Conservation (phyloP, 2,329 filamentous ascomycete species). For the Cordyceps pruinosa region DNA sequence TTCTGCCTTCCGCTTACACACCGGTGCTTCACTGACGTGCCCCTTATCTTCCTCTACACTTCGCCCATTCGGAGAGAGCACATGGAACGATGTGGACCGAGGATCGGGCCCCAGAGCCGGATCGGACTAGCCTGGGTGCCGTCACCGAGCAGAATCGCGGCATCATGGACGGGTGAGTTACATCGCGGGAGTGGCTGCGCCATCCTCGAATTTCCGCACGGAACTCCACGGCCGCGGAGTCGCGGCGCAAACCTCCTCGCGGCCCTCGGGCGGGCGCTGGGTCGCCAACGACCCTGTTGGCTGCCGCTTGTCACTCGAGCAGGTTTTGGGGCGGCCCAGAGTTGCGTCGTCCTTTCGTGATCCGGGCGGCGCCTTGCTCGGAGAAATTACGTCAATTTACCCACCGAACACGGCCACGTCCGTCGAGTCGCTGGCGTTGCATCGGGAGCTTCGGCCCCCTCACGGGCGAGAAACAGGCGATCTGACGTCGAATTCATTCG, state of each 20-base stretch:
- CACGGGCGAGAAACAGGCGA: too few relatives aligned
- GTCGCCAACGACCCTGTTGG: too few relatives aligned
- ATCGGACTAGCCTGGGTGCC: background rate
- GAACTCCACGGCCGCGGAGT: background rate
- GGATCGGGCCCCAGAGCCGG: background rate
- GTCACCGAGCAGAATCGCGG: background rate
- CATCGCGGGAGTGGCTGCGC: background rate
- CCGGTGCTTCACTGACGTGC: too few relatives aligned
- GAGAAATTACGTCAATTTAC: constrained; percentile 1
- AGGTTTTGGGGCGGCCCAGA: too few relatives aligned
- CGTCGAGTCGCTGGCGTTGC: background rate
- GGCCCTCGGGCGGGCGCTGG: background rate
- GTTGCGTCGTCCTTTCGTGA: too few relatives aligned
- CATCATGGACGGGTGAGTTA: background rate
- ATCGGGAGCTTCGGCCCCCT: background rate
- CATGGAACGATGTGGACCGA: too few relatives aligned
- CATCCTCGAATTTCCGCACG: background rate
- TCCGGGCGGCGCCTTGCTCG: too few relatives aligned
- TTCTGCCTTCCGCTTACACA: too few relatives aligned
- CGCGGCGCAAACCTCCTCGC: background rate
- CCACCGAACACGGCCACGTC: background rate
- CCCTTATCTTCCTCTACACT: too few relatives aligned
- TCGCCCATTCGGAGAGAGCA: too few relatives aligned
- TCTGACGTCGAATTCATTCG: background rate
- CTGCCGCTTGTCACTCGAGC: too few relatives aligned